These are phyloP conservation scores for Lipomyces mesembrius DNA, from an alignment of 805 yeast species.

Conservation along the genomic window DNA sequence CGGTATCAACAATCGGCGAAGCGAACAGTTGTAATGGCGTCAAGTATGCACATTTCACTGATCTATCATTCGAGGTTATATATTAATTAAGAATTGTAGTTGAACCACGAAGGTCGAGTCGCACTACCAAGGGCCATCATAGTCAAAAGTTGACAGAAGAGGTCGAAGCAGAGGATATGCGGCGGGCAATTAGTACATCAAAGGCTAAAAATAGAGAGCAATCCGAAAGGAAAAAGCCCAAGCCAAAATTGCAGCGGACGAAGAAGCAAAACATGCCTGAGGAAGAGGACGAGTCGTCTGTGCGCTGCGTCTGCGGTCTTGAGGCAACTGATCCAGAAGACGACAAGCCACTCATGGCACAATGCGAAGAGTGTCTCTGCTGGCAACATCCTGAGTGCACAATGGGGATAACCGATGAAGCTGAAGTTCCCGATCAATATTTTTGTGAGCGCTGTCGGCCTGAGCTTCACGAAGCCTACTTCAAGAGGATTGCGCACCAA, in stretches of 20 bases:
- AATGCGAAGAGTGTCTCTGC: slow-evolving; percentile 64
- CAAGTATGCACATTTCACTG: not conserved
- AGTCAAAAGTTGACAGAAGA: slow-evolving; percentile 34
- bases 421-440: slow-evolving; percentile 58
- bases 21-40: not conserved
- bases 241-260: slow-evolving; percentile 1
- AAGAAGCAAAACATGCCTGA: slow-evolving; percentile 3
- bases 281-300: slow-evolving; percentile 30
- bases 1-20: not conserved
- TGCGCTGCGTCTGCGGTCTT: slow-evolving; percentile 45
- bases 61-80: not conserved
- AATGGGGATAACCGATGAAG: slow-evolving; percentile 52
- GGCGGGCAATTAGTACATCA: slow-evolving; percentile 1
- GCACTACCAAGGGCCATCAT: slow-evolving; percentile 50
- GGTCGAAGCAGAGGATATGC: slow-evolving; percentile 24
- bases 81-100: not conserved
- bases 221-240: slow-evolving; percentile 7
- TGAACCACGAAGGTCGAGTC: slow-evolving; percentile 48
- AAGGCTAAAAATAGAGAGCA: not conserved
- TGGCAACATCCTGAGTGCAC: slow-evolving; percentile 76
- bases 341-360: slow-evolving; percentile 59
- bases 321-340: slow-evolving; percentile 40
- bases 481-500: slow-evolving; percentile 2
- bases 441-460: slow-evolving; percentile 59
- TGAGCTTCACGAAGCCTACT: slow-evolving; percentile 26